These are phyloP conservation scores for Rhodotorula sp. DNA, from an alignment of 1,284 basidiomycete species.

Conservation along the genomic window DNA sequence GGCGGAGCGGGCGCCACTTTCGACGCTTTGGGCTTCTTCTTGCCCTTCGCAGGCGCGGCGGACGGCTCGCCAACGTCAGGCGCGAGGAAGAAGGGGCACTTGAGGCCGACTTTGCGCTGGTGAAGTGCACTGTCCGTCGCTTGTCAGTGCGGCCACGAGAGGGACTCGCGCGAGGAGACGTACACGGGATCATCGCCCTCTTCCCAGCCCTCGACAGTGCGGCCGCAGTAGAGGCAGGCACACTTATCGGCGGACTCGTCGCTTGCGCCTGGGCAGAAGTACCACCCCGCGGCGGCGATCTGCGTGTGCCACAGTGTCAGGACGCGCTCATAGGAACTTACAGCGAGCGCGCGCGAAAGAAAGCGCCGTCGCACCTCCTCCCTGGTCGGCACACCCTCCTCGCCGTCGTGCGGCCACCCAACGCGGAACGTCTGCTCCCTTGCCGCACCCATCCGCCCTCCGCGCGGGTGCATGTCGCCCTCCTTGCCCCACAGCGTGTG, in stretches of 20 bases:
- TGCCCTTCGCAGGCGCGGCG: not conserved
- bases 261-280: conserved; percentile 19
- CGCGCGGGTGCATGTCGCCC: conserved; percentile 9
- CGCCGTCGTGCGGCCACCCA: conserved; percentile 35
- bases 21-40: conserved; percentile 1
- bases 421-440: conserved; percentile 23
- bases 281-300: conserved; percentile 38
- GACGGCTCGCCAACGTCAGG: not conserved
- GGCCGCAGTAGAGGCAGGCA: conserved; percentile 32
- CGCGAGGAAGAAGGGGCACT: conserved; percentile 39
- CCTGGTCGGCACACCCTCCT: conserved; percentile 23
- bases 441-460: conserved; percentile 11
- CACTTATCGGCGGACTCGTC: conserved; percentile 23
- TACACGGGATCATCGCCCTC: conserved; percentile 36
- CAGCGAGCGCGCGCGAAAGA: not conserved
- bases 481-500: conserved; percentile 15
- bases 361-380: conserved; percentile 22
- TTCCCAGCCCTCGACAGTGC: conserved; percentile 38
- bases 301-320: not conserved
- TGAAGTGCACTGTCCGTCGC: conserved; percentile 19
- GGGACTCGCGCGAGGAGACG: not conserved
- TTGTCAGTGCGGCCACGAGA: too few relatives aligned
- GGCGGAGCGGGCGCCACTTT: not conserved
- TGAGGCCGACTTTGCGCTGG: conserved; percentile 31
- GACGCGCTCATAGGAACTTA: too few relatives aligned